Base-by-base conservation (phyloP, 352 stramenopile genomes). In the Phytopythium litorale region DNA sequence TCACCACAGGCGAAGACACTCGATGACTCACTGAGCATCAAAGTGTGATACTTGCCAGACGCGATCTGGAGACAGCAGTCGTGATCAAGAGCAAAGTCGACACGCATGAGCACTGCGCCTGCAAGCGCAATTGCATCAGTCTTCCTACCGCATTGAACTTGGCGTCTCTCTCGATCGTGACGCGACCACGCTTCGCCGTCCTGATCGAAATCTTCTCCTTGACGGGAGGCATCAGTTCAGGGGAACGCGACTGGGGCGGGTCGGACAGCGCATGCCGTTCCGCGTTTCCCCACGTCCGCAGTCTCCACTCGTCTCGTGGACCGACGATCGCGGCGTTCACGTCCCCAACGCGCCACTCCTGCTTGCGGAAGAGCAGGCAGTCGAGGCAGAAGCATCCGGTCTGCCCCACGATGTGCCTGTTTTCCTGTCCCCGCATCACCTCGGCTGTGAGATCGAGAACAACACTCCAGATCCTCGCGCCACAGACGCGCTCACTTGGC, bases 301-400 rank as follows among this genome's bases (percentile, higher is more conserved):
- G 78, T 28, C 69, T 65, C 79, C 82, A 90, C 37, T 84, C 70
- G 51, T 92, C 81, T 58, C 82, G 68, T 23, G 82, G 82, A 7
- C 82, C 84, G 15, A 87, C 76, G 52, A 94, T 76, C 25, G 65
- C 62, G 23, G 71, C 42, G 60, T 94, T 91, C 32, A 89, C 63
- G 62, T 92, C 79, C 48, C 81, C 80, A 42, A 93, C 80, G 55
- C 84, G 72, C 82, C 84, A 92, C 54, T 92, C 82, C 40, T 94
- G 79, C 56, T 86, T 89, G 33, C 79, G 73, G 53, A 88, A 69
- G 19, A 90, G 58, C 19, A 94, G 61, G 56, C 84, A 92, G 48
- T 91, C 81, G 37, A 84, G 60, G 33, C 84, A 93, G 58, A 90
- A 93, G 57, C 84, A 91, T 0, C 84, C 84, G 6, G 81, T 76